These are phyloP conservation scores for Trypanosoma caninum DNA, from an alignment of 208 protist genomes.

Conservation along the genomic window DNA sequence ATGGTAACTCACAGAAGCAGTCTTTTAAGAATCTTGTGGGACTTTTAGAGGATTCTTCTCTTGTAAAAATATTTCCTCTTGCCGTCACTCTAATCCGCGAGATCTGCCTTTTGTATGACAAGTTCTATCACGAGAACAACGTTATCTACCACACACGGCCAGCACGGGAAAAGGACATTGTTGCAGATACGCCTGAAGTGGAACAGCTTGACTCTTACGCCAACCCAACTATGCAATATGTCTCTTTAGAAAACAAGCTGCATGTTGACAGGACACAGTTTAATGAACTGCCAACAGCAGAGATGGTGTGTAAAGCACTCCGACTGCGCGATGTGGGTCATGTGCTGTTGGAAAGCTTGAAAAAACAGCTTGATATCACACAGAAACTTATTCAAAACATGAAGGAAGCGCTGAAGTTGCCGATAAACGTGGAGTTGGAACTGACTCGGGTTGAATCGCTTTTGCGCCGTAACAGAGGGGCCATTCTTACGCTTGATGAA, in stretches of 20 bases:
- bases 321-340: background rate
- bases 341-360: background rate
- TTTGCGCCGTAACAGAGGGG: background rate
- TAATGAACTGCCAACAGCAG: background rate
- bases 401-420: slow-evolving; percentile 1
- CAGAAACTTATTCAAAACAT: slow-evolving; percentile 5
- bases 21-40: slow-evolving; percentile 18
- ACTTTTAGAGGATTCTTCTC: slow-evolving; percentile 21
- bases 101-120: slow-evolving; percentile 25
- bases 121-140: slow-evolving; percentile 59
- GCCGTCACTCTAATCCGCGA: slow-evolving; percentile 32
- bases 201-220: background rate
- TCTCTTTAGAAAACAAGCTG: slow-evolving; percentile 17
- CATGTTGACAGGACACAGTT: slow-evolving; percentile 5
- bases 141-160: slow-evolving; percentile 53
- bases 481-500: background rate
- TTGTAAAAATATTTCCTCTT: slow-evolving; percentile 54
- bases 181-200: slow-evolving; percentile 42
- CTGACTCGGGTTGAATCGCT: background rate
- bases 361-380: background rate
- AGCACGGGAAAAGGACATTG: slow-evolving; percentile 27
- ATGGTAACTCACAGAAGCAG: background rate
- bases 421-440: background rate
- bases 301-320: slow-evolving; percentile 10
- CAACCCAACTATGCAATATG: background rate